Conservation (phyloP, 2,329 filamentous ascomycete species). For the Trichoderma brevicompactum region DNA sequence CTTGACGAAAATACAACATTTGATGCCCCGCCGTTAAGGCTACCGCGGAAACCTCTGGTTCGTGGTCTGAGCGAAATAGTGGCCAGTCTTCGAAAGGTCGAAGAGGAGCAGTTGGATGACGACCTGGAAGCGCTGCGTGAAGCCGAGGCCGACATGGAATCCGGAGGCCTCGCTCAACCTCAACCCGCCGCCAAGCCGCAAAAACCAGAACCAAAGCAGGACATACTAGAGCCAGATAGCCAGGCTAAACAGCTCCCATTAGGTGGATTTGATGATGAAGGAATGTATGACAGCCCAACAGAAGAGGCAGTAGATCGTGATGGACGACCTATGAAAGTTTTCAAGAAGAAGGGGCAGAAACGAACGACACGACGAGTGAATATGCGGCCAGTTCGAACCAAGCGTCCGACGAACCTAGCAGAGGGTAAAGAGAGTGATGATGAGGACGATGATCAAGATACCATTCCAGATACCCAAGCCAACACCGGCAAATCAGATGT, state of each 20-base stretch:
- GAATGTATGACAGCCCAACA: conserved; percentile 57
- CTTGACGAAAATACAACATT: conserved; percentile 62
- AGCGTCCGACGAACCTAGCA: conserved; percentile 48
- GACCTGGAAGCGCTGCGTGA: conserved; percentile 76
- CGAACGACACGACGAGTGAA: conserved; percentile 72
- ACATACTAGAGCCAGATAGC: conserved; percentile 51
- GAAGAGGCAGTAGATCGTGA: conserved; percentile 56
- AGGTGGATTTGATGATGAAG: conserved; percentile 68
- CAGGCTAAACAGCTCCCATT: conserved; percentile 52
- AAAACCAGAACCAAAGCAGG: conserved; percentile 38
- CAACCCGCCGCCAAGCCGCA: conserved; percentile 34
- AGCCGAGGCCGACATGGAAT: conserved; percentile 58
- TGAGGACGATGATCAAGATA: conserved; percentile 43
- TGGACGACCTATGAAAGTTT: conserved; percentile 64
- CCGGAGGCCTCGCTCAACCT: conserved; percentile 30
- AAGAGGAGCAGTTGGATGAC: conserved; percentile 72
- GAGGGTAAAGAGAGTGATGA: conserved; percentile 36
- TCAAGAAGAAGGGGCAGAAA: conserved; percentile 86
- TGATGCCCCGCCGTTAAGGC: conserved; percentile 53
- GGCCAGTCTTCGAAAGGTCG: conserved; percentile 68
- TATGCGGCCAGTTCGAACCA: conserved; percentile 59
- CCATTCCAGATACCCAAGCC: conserved; percentile 39
- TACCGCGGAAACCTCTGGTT: conserved; percentile 65
- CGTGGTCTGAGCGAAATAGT: conserved; percentile 76
- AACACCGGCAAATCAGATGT: conserved; percentile 23